Evolutionary conservation across 148 eudicot genomes (phyloP).

Genomic region (Arbutus unedo): DNA sequence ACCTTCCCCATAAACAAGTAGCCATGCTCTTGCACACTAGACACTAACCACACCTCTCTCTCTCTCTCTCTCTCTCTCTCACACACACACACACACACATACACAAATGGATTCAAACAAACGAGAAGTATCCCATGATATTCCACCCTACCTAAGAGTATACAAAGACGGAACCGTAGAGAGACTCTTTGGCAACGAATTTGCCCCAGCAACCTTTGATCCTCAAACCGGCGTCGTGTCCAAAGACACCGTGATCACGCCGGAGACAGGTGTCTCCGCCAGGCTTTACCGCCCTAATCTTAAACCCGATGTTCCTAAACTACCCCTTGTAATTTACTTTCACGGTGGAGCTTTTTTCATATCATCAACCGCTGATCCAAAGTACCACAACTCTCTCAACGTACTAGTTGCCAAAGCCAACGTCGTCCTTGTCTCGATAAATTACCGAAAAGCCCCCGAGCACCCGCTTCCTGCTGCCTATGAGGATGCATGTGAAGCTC

Average conservation of each 20-base stretch:
- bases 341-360: slow-evolving; percentile 54
- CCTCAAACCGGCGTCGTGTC: slow-evolving; percentile 35
- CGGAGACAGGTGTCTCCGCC: slow-evolving; percentile 32
- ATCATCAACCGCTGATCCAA: slow-evolving; percentile 33
- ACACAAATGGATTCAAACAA: neutral
- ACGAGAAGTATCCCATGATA: slow-evolving; percentile 24
- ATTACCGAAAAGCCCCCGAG: slow-evolving; percentile 56
- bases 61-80: slow-evolving; percentile 13
- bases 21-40: no score
- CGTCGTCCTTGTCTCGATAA: slow-evolving; percentile 36
- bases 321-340: slow-evolving; percentile 42
- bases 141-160: slow-evolving; percentile 45
- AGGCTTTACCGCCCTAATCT: slow-evolving; percentile 37
- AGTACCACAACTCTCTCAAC: slow-evolving; percentile 49
- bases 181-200: slow-evolving; percentile 35
- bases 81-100: neutral
- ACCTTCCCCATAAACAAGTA: no score
- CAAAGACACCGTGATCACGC: slow-evolving; percentile 35
- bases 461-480: slow-evolving; percentile 55
- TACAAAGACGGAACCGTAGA: slow-evolving; percentile 48
- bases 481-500: slow-evolving; percentile 52
- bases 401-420: slow-evolving; percentile 25
- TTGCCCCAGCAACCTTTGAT: slow-evolving; percentile 33
- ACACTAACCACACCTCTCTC: neutral
- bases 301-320: slow-evolving; percentile 14